Percentiles rank a stretch among this genome's conserved stretches.
Conservation (phyloP, 805 yeast genomes). For the Nakazawaea holstii region DNA sequence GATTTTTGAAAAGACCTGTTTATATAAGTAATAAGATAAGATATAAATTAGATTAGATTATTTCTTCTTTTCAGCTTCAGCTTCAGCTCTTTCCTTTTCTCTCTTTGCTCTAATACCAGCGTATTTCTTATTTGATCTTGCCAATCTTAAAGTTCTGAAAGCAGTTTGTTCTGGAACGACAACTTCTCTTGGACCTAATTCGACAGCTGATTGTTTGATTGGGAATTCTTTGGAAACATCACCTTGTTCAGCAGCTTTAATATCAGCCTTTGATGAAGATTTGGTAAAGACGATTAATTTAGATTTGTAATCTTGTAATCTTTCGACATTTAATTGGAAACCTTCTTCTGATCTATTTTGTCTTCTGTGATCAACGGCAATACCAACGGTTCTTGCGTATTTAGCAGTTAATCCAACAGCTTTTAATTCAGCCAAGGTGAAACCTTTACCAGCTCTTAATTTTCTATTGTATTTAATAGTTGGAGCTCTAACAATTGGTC, state of each 20-base stretch:
- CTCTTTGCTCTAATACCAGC: slow-evolving; percentile 97
- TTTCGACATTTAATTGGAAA: slow-evolving; percentile 89
- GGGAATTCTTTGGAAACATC: slow-evolving; percentile 81
- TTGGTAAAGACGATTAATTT: slow-evolving; percentile 95
- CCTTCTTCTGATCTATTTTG: slow-evolving; percentile 96
- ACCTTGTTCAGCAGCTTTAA: slow-evolving; percentile 62
- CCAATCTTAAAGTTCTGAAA: slow-evolving; percentile 91
- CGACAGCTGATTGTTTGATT: slow-evolving; percentile 71
- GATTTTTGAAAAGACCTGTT: not conserved
- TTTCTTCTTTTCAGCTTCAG: slow-evolving; percentile 99
- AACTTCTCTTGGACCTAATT: slow-evolving; percentile 85
- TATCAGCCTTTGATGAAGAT: slow-evolving; percentile 69
- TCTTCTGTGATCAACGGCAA: slow-evolving; percentile 99
- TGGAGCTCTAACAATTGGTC: slow-evolving; percentile 99
- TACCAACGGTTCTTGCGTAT: slow-evolving; percentile 98
- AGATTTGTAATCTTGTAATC: slow-evolving; percentile 94
- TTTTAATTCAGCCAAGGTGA: slow-evolving; percentile 95
- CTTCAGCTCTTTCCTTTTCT: slow-evolving; percentile 95
- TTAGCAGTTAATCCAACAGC: slow-evolving; percentile 92
- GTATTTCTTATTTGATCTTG: slow-evolving; percentile 91
- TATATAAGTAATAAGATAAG: not conserved
- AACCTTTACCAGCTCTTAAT: slow-evolving; percentile 99
- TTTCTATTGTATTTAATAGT: slow-evolving; percentile 99
- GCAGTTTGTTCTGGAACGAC: slow-evolving; percentile 67
- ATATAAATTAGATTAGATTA: slow-evolving; percentile 32